Evolutionary conservation across 2,329 filamentous ascomycete species (phyloP), one percentile per base, ranked within the genome.

Genomic region (Esteya vermicola): DNA sequence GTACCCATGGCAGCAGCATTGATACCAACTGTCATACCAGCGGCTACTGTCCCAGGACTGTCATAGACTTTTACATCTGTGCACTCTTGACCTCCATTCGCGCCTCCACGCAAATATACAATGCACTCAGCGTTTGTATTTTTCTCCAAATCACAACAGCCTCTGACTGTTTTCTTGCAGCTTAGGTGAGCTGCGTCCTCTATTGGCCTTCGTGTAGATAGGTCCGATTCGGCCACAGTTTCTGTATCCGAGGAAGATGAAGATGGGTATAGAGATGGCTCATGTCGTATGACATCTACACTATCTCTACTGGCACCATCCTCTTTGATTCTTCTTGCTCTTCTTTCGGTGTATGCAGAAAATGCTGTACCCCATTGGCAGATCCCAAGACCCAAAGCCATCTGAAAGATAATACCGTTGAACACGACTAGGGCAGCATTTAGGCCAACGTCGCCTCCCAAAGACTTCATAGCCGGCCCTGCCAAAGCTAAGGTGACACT

Each of bases 1-100:
- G 72, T 71, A 3, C 72, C 72, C 69, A 76, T 73, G 4, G 72
- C 72, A 0, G 70, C 70, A 1, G 69, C 69, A 46, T 75, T 76
- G 56, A 75, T 65, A 4, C 72, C 72, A 36, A 74, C 61, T 0
- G 68, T 60, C 27, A 70, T 60, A 27, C 71, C 72, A 0, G 64
- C 57, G 1, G 68, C 69, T 3, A 74, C 61, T 0, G 58, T 64
- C 2, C 52, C 42, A 0, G 62, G 52, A 39, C 60, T 57, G 16
- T 56, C 54, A 3, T 18, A 9, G 35, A 27, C 21, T 4, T 12
- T 18, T 4, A 9, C 23, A 4, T 38, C 18, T 13, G 9, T 22
- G 9, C 9, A 9, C 21, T 33, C 21, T 10, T 39, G 9, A 13
- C 37, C 30, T 6, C 37, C 37, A 6, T 23, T 28, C 37, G 33